These are phyloP conservation scores for Rubia balearica DNA, from an alignment of 305 asterid species.

Conservation along the genomic window DNA sequence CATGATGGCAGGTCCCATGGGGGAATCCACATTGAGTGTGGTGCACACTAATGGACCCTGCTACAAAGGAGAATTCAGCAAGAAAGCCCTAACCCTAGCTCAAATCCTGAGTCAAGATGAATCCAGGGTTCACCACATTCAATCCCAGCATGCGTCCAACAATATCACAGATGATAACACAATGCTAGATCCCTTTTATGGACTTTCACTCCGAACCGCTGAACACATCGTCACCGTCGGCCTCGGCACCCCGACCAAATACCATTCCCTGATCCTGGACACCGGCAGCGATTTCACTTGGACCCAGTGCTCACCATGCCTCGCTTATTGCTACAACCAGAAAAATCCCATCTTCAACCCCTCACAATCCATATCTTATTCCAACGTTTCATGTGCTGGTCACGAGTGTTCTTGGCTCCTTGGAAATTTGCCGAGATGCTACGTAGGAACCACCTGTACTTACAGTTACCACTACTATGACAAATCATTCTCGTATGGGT, in stretches of 20 bases:
- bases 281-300: conserved; percentile 76
- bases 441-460: conserved; percentile 30
- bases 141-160: conserved; percentile 27
- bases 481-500: conserved; percentile 47
- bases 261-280: conserved; percentile 49
- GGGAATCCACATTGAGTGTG: conserved; percentile 42
- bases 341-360: conserved; percentile 59
- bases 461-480: conserved; percentile 57
- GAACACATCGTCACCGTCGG: conserved; percentile 49
- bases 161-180: conserved; percentile 22
- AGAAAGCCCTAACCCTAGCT: conserved; percentile 26
- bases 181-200: conserved; percentile 38
- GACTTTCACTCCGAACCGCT: conserved; percentile 34
- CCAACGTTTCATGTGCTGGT: conserved; percentile 43
- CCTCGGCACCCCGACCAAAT: conserved; percentile 52
- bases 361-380: conserved; percentile 38
- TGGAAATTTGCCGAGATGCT: conserved; percentile 37
- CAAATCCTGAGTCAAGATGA: conserved; percentile 48
- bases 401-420: conserved; percentile 36
- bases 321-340: conserved; percentile 37
- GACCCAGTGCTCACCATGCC: conserved; percentile 78
- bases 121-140: conserved; percentile 46
- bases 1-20: conserved; percentile 10
- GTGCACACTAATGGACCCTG: conserved; percentile 53
- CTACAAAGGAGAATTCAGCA: conserved; percentile 22